Conservation (phyloP, 2,329 filamentous ascomycete genomes). For the Plenodomus lindquistii region DNA sequence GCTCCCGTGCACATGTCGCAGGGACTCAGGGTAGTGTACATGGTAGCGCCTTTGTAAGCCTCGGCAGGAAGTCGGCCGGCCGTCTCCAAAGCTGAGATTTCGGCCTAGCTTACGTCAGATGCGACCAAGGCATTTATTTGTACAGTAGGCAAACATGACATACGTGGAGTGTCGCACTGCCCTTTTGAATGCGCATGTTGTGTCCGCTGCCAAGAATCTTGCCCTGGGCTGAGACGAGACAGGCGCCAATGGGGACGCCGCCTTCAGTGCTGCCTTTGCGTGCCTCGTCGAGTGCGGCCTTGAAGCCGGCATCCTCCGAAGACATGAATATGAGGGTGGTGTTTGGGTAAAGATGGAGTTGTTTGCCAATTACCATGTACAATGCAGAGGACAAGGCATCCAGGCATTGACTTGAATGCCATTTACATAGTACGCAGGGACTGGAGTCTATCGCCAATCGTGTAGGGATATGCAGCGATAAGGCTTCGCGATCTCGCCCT, state of each 20-base stretch:
- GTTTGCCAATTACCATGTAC: background rate
- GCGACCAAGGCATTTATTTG: no score
- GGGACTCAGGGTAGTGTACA: slow-evolving; percentile 80
- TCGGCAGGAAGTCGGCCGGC: slow-evolving; percentile 72
- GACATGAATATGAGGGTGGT: slow-evolving; percentile 20
- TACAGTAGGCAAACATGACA: no score
- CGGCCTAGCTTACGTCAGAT: slow-evolving; percentile 57
- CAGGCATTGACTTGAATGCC: no score
- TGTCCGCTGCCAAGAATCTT: slow-evolving; percentile 72
- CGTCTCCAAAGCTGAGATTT: slow-evolving; percentile 75
- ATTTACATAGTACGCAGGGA: background rate
- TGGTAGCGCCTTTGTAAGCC: slow-evolving; percentile 72
- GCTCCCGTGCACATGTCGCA: slow-evolving; percentile 84
- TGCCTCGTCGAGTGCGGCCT: slow-evolving; percentile 62
- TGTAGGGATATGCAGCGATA: slow-evolving; percentile 18
- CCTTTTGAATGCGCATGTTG: slow-evolving; percentile 75
- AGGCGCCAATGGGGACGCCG: slow-evolving; percentile 63
- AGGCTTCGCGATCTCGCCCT: slow-evolving; percentile 12
- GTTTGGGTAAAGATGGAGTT: background rate
- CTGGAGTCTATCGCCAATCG: slow-evolving; percentile 6
- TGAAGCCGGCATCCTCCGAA: slow-evolving; percentile 52
- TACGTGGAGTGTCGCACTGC: slow-evolving; percentile 73
- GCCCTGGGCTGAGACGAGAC: slow-evolving; percentile 69
- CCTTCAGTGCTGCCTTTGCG: slow-evolving; percentile 59
- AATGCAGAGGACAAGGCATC: background rate